These are phyloP conservation scores for Diplodia mutila DNA, from an alignment of 2,329 filamentous ascomycete genomes.

Conservation along the genomic window DNA sequence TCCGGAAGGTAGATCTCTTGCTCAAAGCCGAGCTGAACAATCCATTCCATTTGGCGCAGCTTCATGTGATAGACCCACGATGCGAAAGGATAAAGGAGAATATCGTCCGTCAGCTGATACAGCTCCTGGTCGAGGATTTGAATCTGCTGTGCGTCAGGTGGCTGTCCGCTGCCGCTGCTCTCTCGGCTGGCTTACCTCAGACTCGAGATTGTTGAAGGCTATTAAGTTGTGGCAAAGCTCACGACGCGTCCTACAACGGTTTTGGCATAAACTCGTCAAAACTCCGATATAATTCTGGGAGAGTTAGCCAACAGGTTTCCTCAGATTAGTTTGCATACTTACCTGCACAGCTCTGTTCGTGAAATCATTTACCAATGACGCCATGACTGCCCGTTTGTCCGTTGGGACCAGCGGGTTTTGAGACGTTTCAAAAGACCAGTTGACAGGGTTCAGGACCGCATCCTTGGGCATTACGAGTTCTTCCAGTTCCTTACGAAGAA, in stretches of 20 bases:
- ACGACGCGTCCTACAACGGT: slow-evolving; percentile 84
- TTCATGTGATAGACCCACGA: slow-evolving; percentile 93
- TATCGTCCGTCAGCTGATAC: slow-evolving; percentile 61
- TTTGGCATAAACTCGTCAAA: slow-evolving; percentile 83
- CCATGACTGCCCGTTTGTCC: slow-evolving; percentile 74
- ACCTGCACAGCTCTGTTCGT: slow-evolving; percentile 57
- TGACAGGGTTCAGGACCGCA: slow-evolving; percentile 70
- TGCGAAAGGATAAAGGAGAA: slow-evolving; percentile 72
- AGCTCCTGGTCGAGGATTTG: slow-evolving; percentile 75
- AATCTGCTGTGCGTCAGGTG: slow-evolving; percentile 38
- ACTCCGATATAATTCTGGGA: slow-evolving; percentile 77
- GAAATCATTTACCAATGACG: slow-evolving; percentile 73
- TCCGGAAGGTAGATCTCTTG: slow-evolving; percentile 85
- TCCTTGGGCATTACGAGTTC: slow-evolving; percentile 75
- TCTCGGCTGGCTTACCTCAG: slow-evolving; percentile 59
- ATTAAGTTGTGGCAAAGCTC: slow-evolving; percentile 82
- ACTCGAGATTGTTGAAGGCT: slow-evolving; percentile 83
- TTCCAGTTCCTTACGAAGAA: slow-evolving; percentile 82
- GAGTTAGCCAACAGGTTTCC: slow-evolving; percentile 48
- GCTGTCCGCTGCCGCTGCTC: background rate
- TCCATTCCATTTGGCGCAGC: slow-evolving; percentile 82
- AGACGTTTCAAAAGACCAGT: slow-evolving; percentile 71
- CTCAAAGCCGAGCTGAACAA: slow-evolving; percentile 92
- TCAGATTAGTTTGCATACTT: slow-evolving; percentile 15
- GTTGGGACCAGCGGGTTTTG: slow-evolving; percentile 55